These are phyloP conservation scores for Furcasterigmium furcatum DNA, from an alignment of 2,329 filamentous ascomycete species.

Conservation along the genomic window DNA sequence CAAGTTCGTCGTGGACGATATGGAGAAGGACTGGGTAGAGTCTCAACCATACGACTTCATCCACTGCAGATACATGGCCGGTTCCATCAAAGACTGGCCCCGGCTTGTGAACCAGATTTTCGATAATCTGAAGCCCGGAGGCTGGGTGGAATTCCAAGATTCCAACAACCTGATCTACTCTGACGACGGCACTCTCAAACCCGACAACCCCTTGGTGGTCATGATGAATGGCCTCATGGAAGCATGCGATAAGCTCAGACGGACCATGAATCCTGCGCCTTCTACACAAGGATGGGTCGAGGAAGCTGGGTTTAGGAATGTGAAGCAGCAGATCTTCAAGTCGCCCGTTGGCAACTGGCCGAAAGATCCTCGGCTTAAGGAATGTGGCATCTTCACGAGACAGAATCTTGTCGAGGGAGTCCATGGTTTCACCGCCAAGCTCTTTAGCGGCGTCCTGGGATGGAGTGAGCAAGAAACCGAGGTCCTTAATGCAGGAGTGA, in stretches of 20 bases:
- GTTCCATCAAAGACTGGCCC: conserved; percentile 24
- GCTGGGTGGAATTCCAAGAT: conserved; percentile 6
- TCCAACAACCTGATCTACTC: conserved; percentile 4
- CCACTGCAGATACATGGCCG: conserved; percentile 21
- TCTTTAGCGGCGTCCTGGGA: conserved; percentile 22
- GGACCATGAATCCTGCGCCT: conserved; percentile 23
- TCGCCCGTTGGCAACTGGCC: conserved; percentile 32
- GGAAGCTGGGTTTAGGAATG: conserved; percentile 25
- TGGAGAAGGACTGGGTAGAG: conserved; percentile 22
- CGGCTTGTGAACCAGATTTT: conserved; percentile 6
- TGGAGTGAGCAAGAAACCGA: conserved; percentile 19
- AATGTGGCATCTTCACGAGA: conserved; percentile 24
- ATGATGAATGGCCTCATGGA: conserved; percentile 18
- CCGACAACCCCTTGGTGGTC: conserved; percentile 4
- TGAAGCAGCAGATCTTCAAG: conserved; percentile 21
- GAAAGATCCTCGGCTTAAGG: conserved; percentile 35
- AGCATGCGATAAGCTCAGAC: conserved; percentile 22
- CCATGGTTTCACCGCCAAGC: conserved; percentile 13
- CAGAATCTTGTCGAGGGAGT: conserved; percentile 15
- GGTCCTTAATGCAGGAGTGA: conserved; percentile 18
- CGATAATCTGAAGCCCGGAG: conserved; percentile 6
- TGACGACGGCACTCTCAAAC: conserved; percentile 2
- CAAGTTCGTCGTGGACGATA: conserved; percentile 70
- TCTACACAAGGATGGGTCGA: conserved; percentile 15
- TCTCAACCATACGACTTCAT: conserved; percentile 5